Base-by-base conservation (phyloP, 345 rosid species). In the Eutrema heterophyllum region DNA sequence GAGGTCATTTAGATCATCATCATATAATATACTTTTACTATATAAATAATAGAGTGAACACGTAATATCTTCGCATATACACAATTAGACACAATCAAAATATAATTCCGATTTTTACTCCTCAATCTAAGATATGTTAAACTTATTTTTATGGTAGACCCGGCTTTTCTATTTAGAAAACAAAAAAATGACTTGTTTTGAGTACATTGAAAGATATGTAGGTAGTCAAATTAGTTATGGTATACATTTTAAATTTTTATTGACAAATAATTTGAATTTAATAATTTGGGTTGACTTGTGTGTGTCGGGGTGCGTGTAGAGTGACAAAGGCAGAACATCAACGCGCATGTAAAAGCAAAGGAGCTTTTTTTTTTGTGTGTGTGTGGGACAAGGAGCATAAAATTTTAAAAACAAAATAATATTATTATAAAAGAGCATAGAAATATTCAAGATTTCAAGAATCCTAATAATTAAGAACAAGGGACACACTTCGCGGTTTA, bases 311-410 rank as follows among this genome's bases (percentile, higher is more conserved):
- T 48, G 16, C 15, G 67, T 67, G 29, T 67, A 5, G 21, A 40
- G 54, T n/a, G 27, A 58, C 44, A 65, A 74, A 66, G 51, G 39
- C 39, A 50, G 27, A 33, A 35, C 46, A 32, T 72, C 41, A 50
- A 51, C 52, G 32, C 60, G 21, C 51, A 39, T 58, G 46, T 59
- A 11, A 71, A 72, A 72, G 64, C 56, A 64, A 53, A 53, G 6
- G 54, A 52, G 69, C 69, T 62, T 72, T 26, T 57, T 7, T 21
- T 21, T 21, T 1, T 21, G 24, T 21, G 24, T 21, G 2, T 30
- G 48, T 35, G 69, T 40, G 45, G 45, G 69, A 30, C 54, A 51
- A 38, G 1, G 49, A 64, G 21, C 56, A 64, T 62, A 52, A 7
- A 30, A 30, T 38, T 13, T 2, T 1, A 1, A 7, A 15, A 52